Evolutionary conservation across 2,329 filamentous ascomycete species (phyloP), one percentile per base, ranked within the genome.

Genomic region (Cercospora sp.): DNA sequence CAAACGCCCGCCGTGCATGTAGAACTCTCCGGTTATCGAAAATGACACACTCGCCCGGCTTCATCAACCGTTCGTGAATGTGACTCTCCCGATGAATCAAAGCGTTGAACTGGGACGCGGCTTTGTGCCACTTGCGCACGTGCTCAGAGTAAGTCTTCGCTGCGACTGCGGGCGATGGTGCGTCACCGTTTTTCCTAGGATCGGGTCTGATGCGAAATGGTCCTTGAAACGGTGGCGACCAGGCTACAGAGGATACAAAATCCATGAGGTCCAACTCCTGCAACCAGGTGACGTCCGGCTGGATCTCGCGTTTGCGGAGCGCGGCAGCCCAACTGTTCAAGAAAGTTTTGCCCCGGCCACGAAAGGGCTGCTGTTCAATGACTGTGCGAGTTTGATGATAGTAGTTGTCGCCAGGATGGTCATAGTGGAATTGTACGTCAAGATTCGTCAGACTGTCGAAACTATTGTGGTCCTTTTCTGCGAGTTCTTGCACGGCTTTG

Each of bases 1-100:
- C 88, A 79, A 98, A 98, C 31, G 88, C 87, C 16, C 84, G 86
- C 3, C 95, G 84, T 0, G 93, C 94, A 81, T 98, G 95, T 76
- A 96, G 79, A n/a, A 96, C 84, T 18, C 94, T 85, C 67, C 88
- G 81, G 77, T 98, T 98, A 77, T 96, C 90, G 77, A 99, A 98
- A n/a, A 99, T 85, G 12, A 94, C 93, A 77, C 93, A 96, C 75
- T 97, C 91, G 3, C 94, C 95, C 3, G 91, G 88, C 64, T 88
- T 82, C 79, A 97, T 83, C 79, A 90, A 90, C 67, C 90, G 84
- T 81, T 94, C 85, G 75, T 90, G 90, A 63, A 93, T 79, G 68
- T 87, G 87, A 3, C 81, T 76, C 0, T 84, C 80, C 0, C 82
- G 76, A 71, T 92, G 89, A 26, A 95, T 79, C 0, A 86, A 71